These are phyloP conservation scores for Fusarium sp. DNA, from an alignment of 2,329 filamentous ascomycete species.

Conservation along the genomic window DNA sequence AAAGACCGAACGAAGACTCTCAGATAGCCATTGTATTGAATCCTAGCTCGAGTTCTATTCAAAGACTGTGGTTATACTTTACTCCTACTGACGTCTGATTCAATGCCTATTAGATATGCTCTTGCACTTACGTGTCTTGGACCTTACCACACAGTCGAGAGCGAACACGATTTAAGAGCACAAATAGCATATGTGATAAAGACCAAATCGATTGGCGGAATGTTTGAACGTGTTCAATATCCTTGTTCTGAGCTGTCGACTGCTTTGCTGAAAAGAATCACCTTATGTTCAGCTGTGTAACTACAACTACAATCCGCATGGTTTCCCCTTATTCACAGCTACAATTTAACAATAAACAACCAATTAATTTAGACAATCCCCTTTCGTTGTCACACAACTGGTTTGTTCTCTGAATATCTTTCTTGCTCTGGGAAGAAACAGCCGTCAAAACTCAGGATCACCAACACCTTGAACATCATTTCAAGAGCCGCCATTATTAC, in stretches of 20 bases:
- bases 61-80: background rate
- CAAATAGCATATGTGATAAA: background rate
- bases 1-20: background rate
- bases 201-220: background rate
- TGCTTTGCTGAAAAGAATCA: background rate
- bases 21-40: too few species aligned
- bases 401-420: background rate
- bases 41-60: too few species aligned
- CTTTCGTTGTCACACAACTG: background rate
- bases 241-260: background rate
- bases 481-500: background rate
- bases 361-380: background rate
- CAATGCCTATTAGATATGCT: background rate
- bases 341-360: background rate
- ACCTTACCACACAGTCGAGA: background rate
- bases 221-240: background rate
- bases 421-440: too few species aligned
- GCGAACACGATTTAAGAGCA: background rate
- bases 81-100: background rate
- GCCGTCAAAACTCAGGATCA: too few species aligned
- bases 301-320: background rate
- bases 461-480: background rate
- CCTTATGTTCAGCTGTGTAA: background rate
- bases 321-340: background rate
- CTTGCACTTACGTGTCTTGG: background rate